Base-by-base conservation (phyloP, 2,329 filamentous ascomycete genomes). In the Chaetomium olivaceum region DNA sequence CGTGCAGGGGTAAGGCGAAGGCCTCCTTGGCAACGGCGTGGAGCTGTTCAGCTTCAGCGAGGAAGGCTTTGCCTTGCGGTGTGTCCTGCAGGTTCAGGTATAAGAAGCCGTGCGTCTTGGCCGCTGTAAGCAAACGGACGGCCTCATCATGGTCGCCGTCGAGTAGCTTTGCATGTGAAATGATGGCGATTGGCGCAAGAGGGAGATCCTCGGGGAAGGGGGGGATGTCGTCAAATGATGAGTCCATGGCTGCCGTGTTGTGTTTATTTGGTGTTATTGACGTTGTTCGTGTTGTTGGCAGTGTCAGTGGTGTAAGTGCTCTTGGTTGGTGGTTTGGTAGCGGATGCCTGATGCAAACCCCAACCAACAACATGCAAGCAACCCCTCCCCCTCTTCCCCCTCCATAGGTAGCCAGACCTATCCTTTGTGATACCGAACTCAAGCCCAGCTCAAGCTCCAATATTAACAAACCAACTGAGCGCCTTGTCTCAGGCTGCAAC, bases 1-100 rank as follows among this genome's bases (percentile, higher is more conserved):
- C 72, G 3, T 72, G 68, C 0, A 74, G 50, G 16, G 75, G 71
- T n/a, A 73, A 54, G 52, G 65, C 62, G 68, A 77, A 76, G 25
- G 71, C 64, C 19, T 68, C 63, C 62, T 73, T 72, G 14, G 72
- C 72, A 7, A 71, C 51, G 31, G 27, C 21, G 25, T 58, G 63
- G 2, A 66, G 61, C 16, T 48, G 55, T 48, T 62, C 43, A 7
- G 65, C 56, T 27, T 66, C 43, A 2, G 55, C 16, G 3, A 67
- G 54, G 29, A 69, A 55, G 3, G 50, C 5, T 6, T 61, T 33
- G 36, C 65, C 65, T n/a, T 36, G n/a, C 4, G 59, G 55, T 4
- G 63, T 50, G 65, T 59, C 43, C 33, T 36, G 60, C 31, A 62
- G 25, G 5, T 62, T 39, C 19, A 62, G 52, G 52, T 56, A 56